Conservation (phyloP, 345 rosid genomes). For the Moricandia arvensis region DNA sequence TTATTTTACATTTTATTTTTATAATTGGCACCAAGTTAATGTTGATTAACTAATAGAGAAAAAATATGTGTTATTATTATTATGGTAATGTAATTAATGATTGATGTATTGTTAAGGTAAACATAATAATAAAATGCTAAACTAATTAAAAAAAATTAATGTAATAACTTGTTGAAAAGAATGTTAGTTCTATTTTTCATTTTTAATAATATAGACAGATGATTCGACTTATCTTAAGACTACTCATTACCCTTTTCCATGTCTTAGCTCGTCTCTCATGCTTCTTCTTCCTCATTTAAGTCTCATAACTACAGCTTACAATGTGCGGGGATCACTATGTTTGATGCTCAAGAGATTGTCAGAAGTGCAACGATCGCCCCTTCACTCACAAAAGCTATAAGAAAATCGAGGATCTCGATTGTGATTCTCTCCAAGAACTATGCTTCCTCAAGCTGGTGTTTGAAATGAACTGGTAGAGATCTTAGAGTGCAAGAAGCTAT, state of each 20-base stretch:
- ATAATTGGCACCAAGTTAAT: no score
- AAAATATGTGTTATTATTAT: no score
- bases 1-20: no score
- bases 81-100: no score
- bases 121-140: no score
- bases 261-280: background rate
- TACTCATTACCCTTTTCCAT: background rate
- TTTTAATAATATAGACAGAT: background rate
- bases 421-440: background rate
- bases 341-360: background rate
- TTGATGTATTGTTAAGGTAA: no score
- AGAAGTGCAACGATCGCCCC: background rate
- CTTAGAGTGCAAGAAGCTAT: background rate
- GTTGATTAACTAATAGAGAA: no score
- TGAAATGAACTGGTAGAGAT: background rate
- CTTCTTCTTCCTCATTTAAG: background rate
- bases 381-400: background rate
- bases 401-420: background rate
- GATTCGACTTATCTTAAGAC: background rate
- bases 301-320: background rate
- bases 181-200: no score
- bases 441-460: conserved; percentile 4
- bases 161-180: no score
- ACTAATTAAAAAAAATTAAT: no score
- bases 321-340: background rate